A percentile compares a stretch with the other conserved stretches of the same genome.
These are phyloP conservation scores for Amanita phalloides DNA, from an alignment of 768 basidiomycete genomes.

Conservation along the genomic window DNA sequence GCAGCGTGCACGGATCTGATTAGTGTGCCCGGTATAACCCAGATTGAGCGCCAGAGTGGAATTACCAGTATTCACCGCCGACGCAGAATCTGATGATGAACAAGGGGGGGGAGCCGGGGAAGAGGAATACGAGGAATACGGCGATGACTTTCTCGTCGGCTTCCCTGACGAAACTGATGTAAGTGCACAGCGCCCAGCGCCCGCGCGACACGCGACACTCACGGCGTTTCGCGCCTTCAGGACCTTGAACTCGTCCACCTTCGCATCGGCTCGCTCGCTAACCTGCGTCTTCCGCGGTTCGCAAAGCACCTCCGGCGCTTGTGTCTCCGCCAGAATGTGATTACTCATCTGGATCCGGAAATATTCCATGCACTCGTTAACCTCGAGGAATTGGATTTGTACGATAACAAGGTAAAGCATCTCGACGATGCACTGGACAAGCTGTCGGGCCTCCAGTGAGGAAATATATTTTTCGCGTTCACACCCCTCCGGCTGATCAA, in stretches of 20 bases:
- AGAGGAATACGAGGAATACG: conserved; percentile 34
- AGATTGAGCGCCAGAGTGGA: conserved; percentile 10
- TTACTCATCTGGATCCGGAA: conserved; percentile 61
- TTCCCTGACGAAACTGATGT: conserved; percentile 84
- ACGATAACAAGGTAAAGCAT: conserved; percentile 88
- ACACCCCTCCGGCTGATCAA: background rate
- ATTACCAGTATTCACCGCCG: conserved; percentile 18
- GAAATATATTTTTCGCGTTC: background rate
- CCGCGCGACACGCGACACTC: background rate
- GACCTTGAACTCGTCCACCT: conserved; percentile 82
- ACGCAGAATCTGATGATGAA: conserved; percentile 29
- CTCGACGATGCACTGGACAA: conserved; percentile 57
- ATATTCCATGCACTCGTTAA: conserved; percentile 55
- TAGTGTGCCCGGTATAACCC: background rate
- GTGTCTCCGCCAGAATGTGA: conserved; percentile 81
- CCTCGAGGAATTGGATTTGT: conserved; percentile 87
- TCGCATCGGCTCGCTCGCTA: conserved; percentile 56
- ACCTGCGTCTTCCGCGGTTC: conserved; percentile 68
- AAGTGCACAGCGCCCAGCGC: conserved; percentile 12
- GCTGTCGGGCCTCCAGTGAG: conserved; percentile 46
- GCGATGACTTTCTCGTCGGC: conserved; percentile 62
- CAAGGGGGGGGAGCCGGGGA: conserved; percentile 36
- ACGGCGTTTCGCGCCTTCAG: conserved; percentile 26
- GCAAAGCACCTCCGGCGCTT: conserved; percentile 55
- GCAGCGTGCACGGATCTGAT: background rate